Base-by-base conservation (phyloP, 768 basidiomycete species). In the Xerocomellus intermedius region DNA sequence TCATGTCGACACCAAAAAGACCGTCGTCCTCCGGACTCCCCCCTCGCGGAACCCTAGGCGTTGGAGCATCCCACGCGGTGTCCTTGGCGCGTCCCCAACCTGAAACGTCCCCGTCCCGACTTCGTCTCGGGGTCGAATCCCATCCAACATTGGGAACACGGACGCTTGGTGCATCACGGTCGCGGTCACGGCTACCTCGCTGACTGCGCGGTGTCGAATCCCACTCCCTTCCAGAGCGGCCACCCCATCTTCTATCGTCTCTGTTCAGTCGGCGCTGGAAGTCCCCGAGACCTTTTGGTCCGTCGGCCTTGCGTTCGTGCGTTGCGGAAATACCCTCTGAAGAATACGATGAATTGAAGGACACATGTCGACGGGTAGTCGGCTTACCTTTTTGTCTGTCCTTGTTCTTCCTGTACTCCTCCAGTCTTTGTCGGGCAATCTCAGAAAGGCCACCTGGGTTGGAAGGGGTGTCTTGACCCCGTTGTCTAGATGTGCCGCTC, bases 221-320 rank as follows among this genome's bases (percentile, higher is more conserved):
- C 85, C 83, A 86, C 4, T 64, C 74, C 7, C 69, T 69, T 33
- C 71, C 73, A 6, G 58, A 56, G 55, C 65, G 64, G 13, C 72
- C 70, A 30, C 70, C 70, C 78, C 78, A 77, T 48, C 81, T 76
- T 63, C 81, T 65, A 61, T 82, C 75, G 52, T 89, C 83, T 46
- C 90, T 83, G 70, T 98, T 98, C 16, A 84, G 81, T n/a, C 96
- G 82, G n/a, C 89, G 82, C 57, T 97, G 87, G 68, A 95, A 98
- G 57, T 97, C 94, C 12, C 90, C 91, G 1, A 97, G 76, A n/a
- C 94, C 94, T 57, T 81, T 84, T 3, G 86, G 86, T 8, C 69
- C 84, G 56, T 87, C 82, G 14, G 69, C 68, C 44, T 81, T 74
- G 41, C 73, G 78, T 55, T 84, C 85, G 24, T 83, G 80, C 10